A percentile compares a stretch with the other conserved stretches of the same genome.
These are phyloP conservation scores for Ophiosphaerella korrae DNA, from an alignment of 2,329 filamentous ascomycete genomes.

Conservation along the genomic window DNA sequence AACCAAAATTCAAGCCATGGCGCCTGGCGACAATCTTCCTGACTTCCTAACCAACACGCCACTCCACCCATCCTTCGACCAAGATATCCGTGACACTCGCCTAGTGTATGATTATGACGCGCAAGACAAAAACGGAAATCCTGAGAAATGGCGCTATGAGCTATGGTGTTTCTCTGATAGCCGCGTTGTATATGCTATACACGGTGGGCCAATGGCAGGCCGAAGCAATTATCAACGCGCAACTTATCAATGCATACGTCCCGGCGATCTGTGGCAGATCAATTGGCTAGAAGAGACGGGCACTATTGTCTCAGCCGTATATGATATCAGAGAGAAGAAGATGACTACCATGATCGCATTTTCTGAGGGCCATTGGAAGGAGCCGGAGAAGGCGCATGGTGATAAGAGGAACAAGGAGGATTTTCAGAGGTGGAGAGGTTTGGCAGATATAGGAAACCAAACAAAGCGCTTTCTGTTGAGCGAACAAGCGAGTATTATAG, in stretches of 20 bases:
- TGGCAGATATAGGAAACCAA: conserved; percentile 58
- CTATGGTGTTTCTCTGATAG: conserved; percentile 64
- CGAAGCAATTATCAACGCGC: conserved; percentile 60
- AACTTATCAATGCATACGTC: conserved; percentile 63
- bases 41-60: conserved; percentile 36
- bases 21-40: conserved; percentile 28
- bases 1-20: conserved; percentile 13
- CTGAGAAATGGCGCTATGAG: conserved; percentile 66
- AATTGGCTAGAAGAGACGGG: conserved; percentile 67
- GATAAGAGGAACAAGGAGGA: conserved; percentile 61
- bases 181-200: conserved; percentile 63
- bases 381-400: conserved; percentile 57
- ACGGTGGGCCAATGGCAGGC: conserved; percentile 60
- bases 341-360: conserved; percentile 62
- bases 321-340: conserved; percentile 56
- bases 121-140: conserved; percentile 53
- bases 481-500: conserved; percentile 59
- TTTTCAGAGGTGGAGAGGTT: conserved; percentile 57
- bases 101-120: conserved; percentile 64
- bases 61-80: conserved; percentile 49
- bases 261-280: conserved; percentile 64
- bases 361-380: conserved; percentile 62
- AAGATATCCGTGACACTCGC: conserved; percentile 60
- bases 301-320: conserved; percentile 61
- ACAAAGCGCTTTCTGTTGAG: conserved; percentile 58